phyloP scores from a whole-genome alignment of 1,139 yeast species.

The Lodderomyces orthopsilosis region DNA sequence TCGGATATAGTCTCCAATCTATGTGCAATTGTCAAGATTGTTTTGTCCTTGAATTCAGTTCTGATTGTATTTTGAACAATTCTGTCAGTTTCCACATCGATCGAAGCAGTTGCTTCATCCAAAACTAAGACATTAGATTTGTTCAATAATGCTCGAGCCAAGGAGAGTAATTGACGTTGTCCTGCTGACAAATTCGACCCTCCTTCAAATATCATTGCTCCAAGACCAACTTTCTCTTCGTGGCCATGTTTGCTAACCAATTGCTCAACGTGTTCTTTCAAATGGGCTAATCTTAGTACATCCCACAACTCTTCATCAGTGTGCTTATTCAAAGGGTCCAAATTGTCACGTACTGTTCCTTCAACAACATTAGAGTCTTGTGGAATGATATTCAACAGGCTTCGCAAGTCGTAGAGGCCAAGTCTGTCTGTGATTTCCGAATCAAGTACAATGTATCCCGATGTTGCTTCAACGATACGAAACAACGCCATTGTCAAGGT shows the following conservation, averaged over 20 bases:
- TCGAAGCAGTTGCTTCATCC: slow-evolving; percentile 41
- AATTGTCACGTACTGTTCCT: slow-evolving; percentile 34
- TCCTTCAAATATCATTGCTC: slow-evolving; percentile 26
- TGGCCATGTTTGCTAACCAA: slow-evolving; percentile 24
- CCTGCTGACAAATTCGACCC: slow-evolving; percentile 37
- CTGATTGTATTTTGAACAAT: slow-evolving; percentile 35
- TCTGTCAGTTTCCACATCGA: slow-evolving; percentile 37
- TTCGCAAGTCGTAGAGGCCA: slow-evolving; percentile 35
- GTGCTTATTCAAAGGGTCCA: slow-evolving; percentile 33
- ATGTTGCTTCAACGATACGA: slow-evolving; percentile 35
- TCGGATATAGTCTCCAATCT: slow-evolving; percentile 36
- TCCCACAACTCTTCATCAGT: slow-evolving; percentile 32
- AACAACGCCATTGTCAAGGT: slow-evolving; percentile 37
- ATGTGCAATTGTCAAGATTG: slow-evolving; percentile 38
- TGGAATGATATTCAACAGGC: slow-evolving; percentile 35
- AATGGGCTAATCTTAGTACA: slow-evolving; percentile 34
- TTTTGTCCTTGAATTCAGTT: slow-evolving; percentile 29
- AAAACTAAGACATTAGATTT: slow-evolving; percentile 30
- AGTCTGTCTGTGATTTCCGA: slow-evolving; percentile 27
- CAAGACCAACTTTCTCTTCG: slow-evolving; percentile 18
- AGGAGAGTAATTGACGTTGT: slow-evolving; percentile 34
- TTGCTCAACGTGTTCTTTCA: slow-evolving; percentile 28
- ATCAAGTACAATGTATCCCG: slow-evolving; percentile 34
- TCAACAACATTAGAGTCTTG: slow-evolving; percentile 39
- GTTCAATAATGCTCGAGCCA: slow-evolving; percentile 33